Base-by-base conservation (phyloP, 371 early-diverging fungal species). In the Apophysomyces sp. region DNA sequence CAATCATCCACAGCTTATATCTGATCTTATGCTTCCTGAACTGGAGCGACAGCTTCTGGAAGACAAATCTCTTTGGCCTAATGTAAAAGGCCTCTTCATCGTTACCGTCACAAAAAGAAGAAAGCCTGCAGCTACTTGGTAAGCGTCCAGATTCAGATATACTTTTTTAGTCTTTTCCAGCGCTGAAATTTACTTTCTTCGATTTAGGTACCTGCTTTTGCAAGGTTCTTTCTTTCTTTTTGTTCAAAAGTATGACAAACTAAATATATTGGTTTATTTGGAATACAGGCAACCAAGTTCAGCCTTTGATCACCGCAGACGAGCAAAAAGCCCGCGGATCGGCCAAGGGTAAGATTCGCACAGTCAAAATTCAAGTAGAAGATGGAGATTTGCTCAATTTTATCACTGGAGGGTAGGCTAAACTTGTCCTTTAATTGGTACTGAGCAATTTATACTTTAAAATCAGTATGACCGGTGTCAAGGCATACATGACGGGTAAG, bases 391-490 rank as follows among this genome's bases (percentile, higher is more conserved):
- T 77, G 1, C 36, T 80, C 16, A 76, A 77, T 40, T 76, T 76
- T 57, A 71, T 80, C 29, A 77, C 77, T 27, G 77, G 79, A 62
- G 79, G 76, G 79, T 79, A 72, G 56, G 28, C n/a, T 27, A 16
- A 31, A 29, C 12, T n/a, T n/a, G 29, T 54, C 41, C 8, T 54
- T 24, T 15, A 2, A n/a, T 32, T 18, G 3, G 7, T 52, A n/a
- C 27, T 30, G 28, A 39, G 21, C 28, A 24, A 12, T 18, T 60
- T 21, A 24, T 26, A n/a, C 24, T 34, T 32, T 8, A 26, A n/a
- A 3, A 54, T 41, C 55, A 79, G 80, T 13, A 65, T 79, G 67
- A 76, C 74, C 15, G 80, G 80, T 21, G 67, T 79, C 31, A 77
- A 72, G n/a, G 81, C 76, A 5, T 80, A 80, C 31, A 76, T 76